Percentiles rank a stretch among this genome's conserved stretches.
Evolutionary conservation across 169 alveolate genomes (phyloP).

Genomic region (Toxoplasma gondii): DNA sequence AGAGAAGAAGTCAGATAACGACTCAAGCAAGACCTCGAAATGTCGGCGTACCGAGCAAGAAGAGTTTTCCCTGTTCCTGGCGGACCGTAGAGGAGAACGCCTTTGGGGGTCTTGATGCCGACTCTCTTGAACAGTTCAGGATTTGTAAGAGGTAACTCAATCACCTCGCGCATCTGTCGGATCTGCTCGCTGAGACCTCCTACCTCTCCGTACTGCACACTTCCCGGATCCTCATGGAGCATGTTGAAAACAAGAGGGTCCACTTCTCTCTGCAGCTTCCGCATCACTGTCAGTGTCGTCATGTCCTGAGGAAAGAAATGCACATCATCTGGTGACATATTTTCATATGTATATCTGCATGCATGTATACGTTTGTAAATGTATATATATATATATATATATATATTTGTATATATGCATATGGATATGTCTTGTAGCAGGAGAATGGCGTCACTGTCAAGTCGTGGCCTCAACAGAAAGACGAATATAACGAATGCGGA

Average conservation of each 20-base stretch:
- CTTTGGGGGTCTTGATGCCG: slow-evolving; percentile 99
- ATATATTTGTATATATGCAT: too few species aligned
- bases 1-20: too few species aligned
- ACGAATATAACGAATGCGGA: too few species aligned
- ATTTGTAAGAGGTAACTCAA: slow-evolving; percentile 98
- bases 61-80: slow-evolving; percentile 99
- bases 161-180: slow-evolving; percentile 97
- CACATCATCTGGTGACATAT: not conserved
- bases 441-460: too few species aligned
- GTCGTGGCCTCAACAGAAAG: too few species aligned
- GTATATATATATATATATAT: not conserved
- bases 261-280: slow-evolving; percentile 96
- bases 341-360: not conserved
- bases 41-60: slow-evolving; percentile 87
- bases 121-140: slow-evolving; percentile 97
- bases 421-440: too few species aligned
- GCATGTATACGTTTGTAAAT: not conserved
- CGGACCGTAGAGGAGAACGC: slow-evolving; percentile 98
- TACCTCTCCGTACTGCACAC: slow-evolving; percentile 79
- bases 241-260: slow-evolving; percentile 98
- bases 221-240: slow-evolving; percentile 96
- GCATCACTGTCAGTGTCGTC: slow-evolving; percentile 98
- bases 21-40: too few species aligned
- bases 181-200: slow-evolving; percentile 99
- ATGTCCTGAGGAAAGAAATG: slow-evolving; percentile 84